Base-by-base conservation (phyloP, 768 basidiomycete species). In the Myochromella boudieri region DNA sequence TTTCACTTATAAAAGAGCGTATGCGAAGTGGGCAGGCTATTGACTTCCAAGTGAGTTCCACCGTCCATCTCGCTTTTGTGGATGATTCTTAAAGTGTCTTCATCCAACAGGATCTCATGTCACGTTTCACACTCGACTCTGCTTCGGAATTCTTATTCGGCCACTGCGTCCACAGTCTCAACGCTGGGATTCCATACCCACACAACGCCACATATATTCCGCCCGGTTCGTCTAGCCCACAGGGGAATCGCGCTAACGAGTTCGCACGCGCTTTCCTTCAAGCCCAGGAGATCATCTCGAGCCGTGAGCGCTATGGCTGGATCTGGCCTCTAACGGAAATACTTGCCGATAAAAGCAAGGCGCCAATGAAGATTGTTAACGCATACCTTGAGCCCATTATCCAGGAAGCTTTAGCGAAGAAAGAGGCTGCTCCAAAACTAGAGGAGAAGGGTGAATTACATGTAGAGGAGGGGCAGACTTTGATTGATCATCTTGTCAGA, bases 71-170 rank as follows among this genome's bases (percentile, higher is more conserved):
- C 25, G 8, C 14, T 25, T 4, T 38, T 33, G n/a, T n/a, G n/a
- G 4, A 34, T 2, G 41, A 37, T 20, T 32, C 27, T 20, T 20
- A 24, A 34, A 6, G n/a, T n/a, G n/a, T n/a, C n/a, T n/a, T n/a
- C n/a, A n/a, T 41, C 20, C 43, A 8, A 11, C 46, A 80, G 76
- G 82, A 83, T 54, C 63, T 81, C 3, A 76, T 82, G 57, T 75
- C 72, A 2, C 73, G 82, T 2, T 85, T 84, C 58, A 84, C 84
- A 0, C 73, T 86, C 18, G 85, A 87, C 64, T 73, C 80, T 2
- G 82, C 82, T 1, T 78, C 81, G 0, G 81, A 84, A 45, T 84
- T 84, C 56, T 71, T 87, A 27, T 84, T 85, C 44, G 83, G 83
- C 2, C 67, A 66, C 41, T 77, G 77, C 53, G 77, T 84, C 2